Evolutionary conservation across 2,329 filamentous ascomycete species (phyloP), one percentile per base, ranked within the genome.

Genomic region (Alternaria sp.): DNA sequence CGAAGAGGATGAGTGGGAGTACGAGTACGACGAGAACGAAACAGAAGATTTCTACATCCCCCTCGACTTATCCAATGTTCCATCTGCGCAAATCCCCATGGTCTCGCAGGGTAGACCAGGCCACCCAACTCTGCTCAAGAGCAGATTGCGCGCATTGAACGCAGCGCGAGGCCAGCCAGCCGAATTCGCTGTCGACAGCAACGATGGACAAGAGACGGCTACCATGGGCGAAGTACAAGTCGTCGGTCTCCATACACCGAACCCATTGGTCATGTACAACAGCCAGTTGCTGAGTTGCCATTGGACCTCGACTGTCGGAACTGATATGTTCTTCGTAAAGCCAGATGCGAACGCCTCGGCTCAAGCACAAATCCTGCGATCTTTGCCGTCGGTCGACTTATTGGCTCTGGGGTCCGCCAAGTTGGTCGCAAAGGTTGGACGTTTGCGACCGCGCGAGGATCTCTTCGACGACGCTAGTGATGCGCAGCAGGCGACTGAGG

Each of bases 241-340:
- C 50, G 82, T 95, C n/a, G 92, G 92, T 28, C 83, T 97, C 3
- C 90, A 96, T 76, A 89, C 89, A 1, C 71, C 80, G 2, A 89
- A 90, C 48, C 94, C 94, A 0, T 80, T 97, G 28, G 84, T 97
- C 58, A 90, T 90, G 23, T 96, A 96, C 78, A 85, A 89, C 57
- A 90, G 90, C 29, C 86, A 89, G 61, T 81, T 96, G 23, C 95
- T 93, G 73, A 88, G 87, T 63, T 94, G 92, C 64, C 80, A 86
- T 44, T 98, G 94, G 94, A 85, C 87, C 10, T 87, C 91, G 61
- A 90, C 92, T 59, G 86, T 96, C 41, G 94, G 94, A 34, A 96
- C 93, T 0, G 92, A 96, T 66, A 80, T 93, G 63, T 85, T 96
- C 40, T 89, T 97, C 69, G 84, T 63, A 5, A 70, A 72, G 55